Conservation (phyloP, 495 filamentous ascomycete genomes). For the Aspergillus affinis region DNA sequence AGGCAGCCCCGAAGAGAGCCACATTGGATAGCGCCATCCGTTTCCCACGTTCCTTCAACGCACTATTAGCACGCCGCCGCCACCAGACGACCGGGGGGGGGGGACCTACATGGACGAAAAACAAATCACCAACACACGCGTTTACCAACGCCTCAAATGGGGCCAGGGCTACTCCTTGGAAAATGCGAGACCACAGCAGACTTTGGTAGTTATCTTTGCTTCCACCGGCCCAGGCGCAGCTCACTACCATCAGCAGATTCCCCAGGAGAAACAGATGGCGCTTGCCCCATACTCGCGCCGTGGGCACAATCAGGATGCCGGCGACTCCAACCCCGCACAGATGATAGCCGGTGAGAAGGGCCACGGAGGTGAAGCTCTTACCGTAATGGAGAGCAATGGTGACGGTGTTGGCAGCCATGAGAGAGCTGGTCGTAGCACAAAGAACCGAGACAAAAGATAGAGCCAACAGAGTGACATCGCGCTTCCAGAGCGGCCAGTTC, state of each 20-base stretch:
- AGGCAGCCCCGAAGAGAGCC: conserved; percentile 85
- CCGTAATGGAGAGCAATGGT: conserved; percentile 62
- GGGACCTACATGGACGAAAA: conserved; percentile 68
- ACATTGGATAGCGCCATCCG: conserved; percentile 91
- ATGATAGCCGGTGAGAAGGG: conserved; percentile 84
- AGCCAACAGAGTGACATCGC: conserved; percentile 74
- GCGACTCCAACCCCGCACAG: conserved; percentile 79
- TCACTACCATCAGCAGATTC: conserved; percentile 67
- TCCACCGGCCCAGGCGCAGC: conserved; percentile 77
- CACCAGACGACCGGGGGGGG: not conserved
- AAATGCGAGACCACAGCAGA: conserved; percentile 71
- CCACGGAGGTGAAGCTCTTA: conserved; percentile 65
- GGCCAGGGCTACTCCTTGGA: conserved; percentile 73
- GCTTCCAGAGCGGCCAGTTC: conserved; percentile 91
- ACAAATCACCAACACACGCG: conserved; percentile 73
- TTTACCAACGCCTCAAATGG: conserved; percentile 79
- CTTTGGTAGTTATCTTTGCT: conserved; percentile 63
- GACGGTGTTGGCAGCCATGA: conserved; percentile 84
- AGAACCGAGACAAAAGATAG: conserved; percentile 80
- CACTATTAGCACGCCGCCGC: conserved; percentile 12
- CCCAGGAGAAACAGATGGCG: conserved; percentile 84
- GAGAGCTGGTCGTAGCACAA: conserved; percentile 74
- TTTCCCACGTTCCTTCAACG: conserved; percentile 67
- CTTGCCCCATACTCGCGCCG: conserved; percentile 89
- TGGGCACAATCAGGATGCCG: conserved; percentile 80